Evolutionary conservation across 129 eudicot genomes (phyloP).

Genomic region (Tagetes patula): DNA sequence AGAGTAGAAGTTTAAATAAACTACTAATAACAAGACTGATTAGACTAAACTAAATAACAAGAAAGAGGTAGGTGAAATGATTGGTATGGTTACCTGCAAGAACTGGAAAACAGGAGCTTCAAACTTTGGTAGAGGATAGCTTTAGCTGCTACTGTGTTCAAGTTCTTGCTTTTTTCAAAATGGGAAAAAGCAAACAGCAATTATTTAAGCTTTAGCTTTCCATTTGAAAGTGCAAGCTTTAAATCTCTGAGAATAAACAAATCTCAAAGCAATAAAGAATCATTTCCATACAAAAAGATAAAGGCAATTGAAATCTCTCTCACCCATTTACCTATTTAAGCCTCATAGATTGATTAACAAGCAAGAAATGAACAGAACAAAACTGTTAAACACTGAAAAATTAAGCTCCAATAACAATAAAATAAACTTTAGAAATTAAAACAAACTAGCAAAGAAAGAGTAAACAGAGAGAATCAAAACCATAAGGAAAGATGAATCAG

Average conservation of each 20-base stretch:
- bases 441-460: constrained; percentile 22
- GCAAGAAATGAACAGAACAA: constrained; percentile 20
- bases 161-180: constrained; percentile 29
- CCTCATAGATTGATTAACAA: constrained; percentile 27
- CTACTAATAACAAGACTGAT: neutral
- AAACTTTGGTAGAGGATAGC: constrained; percentile 26
- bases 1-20: neutral
- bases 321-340: constrained; percentile 17
- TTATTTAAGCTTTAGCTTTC: constrained; percentile 45
- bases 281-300: constrained; percentile 26
- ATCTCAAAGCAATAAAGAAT: constrained; percentile 33
- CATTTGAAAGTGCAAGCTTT: constrained; percentile 36
- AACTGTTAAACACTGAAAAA: constrained; percentile 18
- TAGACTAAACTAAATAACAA: constrained; percentile 7
- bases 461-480: constrained; percentile 47
- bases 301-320: constrained; percentile 31
- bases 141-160: neutral
- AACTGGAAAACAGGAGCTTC: constrained; percentile 26
- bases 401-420: constrained; percentile 18
- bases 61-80: neutral
- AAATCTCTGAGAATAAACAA: constrained; percentile 32
- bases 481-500: constrained; percentile 36
- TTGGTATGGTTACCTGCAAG: constrained; percentile 30
- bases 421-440: constrained; percentile 8
- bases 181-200: constrained; percentile 39